Evolutionary conservation across 1,139 yeast species (phyloP).

Genomic region (Geotrichum reessii): DNA sequence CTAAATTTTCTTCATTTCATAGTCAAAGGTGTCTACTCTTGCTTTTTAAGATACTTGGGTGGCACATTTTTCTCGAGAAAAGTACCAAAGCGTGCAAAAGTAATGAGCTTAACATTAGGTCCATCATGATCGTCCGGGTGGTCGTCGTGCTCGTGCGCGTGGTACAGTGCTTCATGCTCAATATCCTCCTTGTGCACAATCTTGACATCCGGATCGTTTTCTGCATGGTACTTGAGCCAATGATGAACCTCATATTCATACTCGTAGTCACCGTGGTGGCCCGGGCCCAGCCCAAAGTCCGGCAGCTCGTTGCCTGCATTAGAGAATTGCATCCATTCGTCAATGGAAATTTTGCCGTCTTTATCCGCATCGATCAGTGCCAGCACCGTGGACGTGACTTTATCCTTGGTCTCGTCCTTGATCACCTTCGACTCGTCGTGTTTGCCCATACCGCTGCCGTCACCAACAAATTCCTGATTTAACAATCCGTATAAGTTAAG

Average conservation of each 20-base stretch:
- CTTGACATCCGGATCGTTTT: constrained; percentile 74
- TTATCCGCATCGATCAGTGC: constrained; percentile 55
- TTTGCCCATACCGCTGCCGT: constrained; percentile 84
- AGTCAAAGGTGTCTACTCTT: neutral
- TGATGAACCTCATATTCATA: constrained; percentile 91
- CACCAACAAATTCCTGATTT: constrained; percentile 70
- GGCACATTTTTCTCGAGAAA: constrained; percentile 33
- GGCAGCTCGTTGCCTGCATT: constrained; percentile 69
- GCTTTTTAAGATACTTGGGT: constrained; percentile 27
- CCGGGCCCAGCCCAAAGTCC: constrained; percentile 92
- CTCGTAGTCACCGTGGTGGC: constrained; percentile 94
- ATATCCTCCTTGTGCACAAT: constrained; percentile 81
- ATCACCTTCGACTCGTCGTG: constrained; percentile 59
- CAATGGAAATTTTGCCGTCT: constrained; percentile 59
- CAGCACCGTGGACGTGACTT: constrained; percentile 54
- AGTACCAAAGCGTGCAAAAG: constrained; percentile 33
- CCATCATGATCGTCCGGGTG: constrained; percentile 39
- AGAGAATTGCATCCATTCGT: constrained; percentile 68
- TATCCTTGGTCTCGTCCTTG: constrained; percentile 49
- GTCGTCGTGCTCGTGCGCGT: constrained; percentile 76
- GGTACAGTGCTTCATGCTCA: constrained; percentile 84
- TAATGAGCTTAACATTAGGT: constrained; percentile 36
- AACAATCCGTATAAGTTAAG: constrained; percentile 73
- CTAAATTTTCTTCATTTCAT: neutral
- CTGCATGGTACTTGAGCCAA: constrained; percentile 81